Conservation (phyloP, 768 basidiomycete species). For the Macrolepiota albuminosa region DNA sequence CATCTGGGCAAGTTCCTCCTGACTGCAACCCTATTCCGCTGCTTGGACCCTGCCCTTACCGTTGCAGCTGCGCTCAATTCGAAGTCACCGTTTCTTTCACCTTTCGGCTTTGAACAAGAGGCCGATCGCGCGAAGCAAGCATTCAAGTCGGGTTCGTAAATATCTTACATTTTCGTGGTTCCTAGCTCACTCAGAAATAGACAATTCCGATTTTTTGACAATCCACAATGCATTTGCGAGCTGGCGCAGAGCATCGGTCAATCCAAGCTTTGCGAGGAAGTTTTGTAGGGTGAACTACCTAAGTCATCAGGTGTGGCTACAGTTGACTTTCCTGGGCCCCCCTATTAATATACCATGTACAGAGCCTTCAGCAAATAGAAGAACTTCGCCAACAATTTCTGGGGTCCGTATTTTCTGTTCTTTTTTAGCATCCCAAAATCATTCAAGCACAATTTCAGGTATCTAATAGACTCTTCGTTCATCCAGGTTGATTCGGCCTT, state of each 20-base stretch:
- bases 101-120: slow-evolving; percentile 82
- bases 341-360: slow-evolving; percentile 3
- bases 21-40: slow-evolving; percentile 77
- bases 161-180: neutral
- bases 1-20: slow-evolving; percentile 93
- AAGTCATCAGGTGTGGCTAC: slow-evolving; percentile 67
- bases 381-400: slow-evolving; percentile 90
- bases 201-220: slow-evolving; percentile 93
- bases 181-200: slow-evolving; percentile 32
- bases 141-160: slow-evolving; percentile 65
- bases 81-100: slow-evolving; percentile 89
- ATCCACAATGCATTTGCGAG: slow-evolving; percentile 85
- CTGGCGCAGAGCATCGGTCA: slow-evolving; percentile 77
- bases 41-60: slow-evolving; percentile 94
- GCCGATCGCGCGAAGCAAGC: slow-evolving; percentile 79
- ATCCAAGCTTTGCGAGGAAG: slow-evolving; percentile 54
- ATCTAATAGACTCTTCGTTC: slow-evolving; percentile 86
- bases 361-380: slow-evolving; percentile 95
- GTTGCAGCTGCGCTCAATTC: slow-evolving; percentile 91
- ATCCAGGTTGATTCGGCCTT: slow-evolving; percentile 64
- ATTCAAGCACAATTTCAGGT: slow-evolving; percentile 36
- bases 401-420: slow-evolving; percentile 34
- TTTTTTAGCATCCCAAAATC: neutral
- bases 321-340: neutral
- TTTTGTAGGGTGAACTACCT: slow-evolving; percentile 81